Conservation (phyloP, 306 rosid genomes). For the Senna siamea region DNA sequence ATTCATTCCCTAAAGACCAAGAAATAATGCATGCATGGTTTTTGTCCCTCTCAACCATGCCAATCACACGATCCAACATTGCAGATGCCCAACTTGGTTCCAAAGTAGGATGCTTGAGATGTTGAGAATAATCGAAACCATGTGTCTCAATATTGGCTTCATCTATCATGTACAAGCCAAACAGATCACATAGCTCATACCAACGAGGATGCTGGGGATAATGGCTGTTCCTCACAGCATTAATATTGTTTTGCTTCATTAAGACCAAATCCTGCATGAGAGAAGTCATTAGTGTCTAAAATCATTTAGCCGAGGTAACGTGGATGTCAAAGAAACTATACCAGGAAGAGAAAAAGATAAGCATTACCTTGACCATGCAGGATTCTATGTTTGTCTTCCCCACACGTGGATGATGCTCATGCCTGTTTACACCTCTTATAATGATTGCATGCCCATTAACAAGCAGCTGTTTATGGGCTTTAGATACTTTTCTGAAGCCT, state of each 20-base stretch:
- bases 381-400: conserved; percentile 95
- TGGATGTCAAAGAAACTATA: conserved; percentile 10
- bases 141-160: conserved; percentile 98
- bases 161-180: conserved; percentile 98
- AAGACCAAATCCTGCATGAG: conserved; percentile 78
- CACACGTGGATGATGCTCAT: conserved; percentile 92
- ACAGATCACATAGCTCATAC: conserved; percentile 92
- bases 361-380: conserved; percentile 86
- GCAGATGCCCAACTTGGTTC: conserved; percentile 93
- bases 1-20: conserved; percentile 95
- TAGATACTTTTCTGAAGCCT: conserved; percentile 76
- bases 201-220: conserved; percentile 98
- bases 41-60: conserved; percentile 99
- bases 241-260: conserved; percentile 90
- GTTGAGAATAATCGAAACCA: conserved; percentile 69
- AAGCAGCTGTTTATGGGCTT: conserved; percentile 87
- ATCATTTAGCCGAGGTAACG: not conserved
- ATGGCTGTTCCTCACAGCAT: conserved; percentile 98
- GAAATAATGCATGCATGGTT: conserved; percentile 84
- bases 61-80: conserved; percentile 92
- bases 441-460: conserved; percentile 85
- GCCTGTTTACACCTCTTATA: conserved; percentile 94
- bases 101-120: conserved; percentile 85
- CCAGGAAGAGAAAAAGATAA: conserved; percentile 17
- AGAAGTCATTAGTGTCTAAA: conserved; percentile 30